These are phyloP conservation scores for Talaromyces sp. DNA, from an alignment of 2,329 filamentous ascomycete species.

Conservation along the genomic window DNA sequence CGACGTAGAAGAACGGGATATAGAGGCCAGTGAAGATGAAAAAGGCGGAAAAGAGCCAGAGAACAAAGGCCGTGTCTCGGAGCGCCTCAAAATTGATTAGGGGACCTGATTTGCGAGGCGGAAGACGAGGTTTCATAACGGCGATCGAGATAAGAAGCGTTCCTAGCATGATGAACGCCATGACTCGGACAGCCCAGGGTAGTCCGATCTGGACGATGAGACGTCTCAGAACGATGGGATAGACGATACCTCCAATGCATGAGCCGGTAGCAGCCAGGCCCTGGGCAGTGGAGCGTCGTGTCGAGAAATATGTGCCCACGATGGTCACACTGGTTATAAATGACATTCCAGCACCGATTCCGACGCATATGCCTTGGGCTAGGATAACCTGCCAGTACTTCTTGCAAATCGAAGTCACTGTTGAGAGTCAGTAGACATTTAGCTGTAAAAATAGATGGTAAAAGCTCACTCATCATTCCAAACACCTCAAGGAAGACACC, in stretches of 20 bases:
- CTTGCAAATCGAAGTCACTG: constrained; percentile 39
- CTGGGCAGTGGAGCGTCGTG: constrained; percentile 46
- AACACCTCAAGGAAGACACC: constrained; percentile 20
- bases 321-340: constrained; percentile 49
- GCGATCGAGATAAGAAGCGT: constrained; percentile 42
- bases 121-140: constrained; percentile 24
- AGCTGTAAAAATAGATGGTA: not conserved
- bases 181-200: constrained; percentile 52
- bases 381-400: constrained; percentile 56
- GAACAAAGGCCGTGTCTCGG: not conserved
- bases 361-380: constrained; percentile 37
- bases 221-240: constrained; percentile 48
- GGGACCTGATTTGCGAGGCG: constrained; percentile 21
- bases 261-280: constrained; percentile 49
- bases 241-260: constrained; percentile 53
- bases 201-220: constrained; percentile 50
- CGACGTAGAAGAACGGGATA: not conserved
- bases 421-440: not conserved
- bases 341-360: constrained; percentile 41
- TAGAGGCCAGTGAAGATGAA: not conserved
- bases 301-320: constrained; percentile 49
- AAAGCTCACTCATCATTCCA: constrained; percentile 21
- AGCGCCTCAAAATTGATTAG: not conserved
- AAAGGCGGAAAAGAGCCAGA: not conserved
- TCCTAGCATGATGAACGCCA: constrained; percentile 51